Percentiles rank a stretch among this genome's conserved stretches.
Evolutionary conservation across 768 basidiomycete species (phyloP).

Genomic region (Podaxis pistillaris): DNA sequence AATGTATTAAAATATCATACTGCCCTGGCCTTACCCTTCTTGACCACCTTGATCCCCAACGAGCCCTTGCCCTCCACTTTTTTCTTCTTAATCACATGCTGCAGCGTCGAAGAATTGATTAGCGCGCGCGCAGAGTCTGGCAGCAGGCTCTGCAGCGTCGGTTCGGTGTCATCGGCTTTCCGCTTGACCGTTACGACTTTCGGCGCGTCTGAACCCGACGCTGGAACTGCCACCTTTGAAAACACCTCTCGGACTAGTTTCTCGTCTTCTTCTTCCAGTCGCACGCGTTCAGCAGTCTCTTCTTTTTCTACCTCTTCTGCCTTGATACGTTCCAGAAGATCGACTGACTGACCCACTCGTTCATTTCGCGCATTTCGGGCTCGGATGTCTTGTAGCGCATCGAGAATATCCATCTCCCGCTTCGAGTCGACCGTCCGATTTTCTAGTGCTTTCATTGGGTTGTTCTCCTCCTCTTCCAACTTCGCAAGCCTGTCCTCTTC

Average conservation of each 20-base stretch:
- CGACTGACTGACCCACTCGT: constrained; percentile 71
- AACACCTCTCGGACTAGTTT: constrained; percentile 85
- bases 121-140: constrained; percentile 64
- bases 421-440: constrained; percentile 90
- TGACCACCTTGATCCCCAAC: constrained; percentile 75
- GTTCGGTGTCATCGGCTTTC: constrained; percentile 79
- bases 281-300: constrained; percentile 67
- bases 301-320: constrained; percentile 74
- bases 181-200: constrained; percentile 75
- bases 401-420: constrained; percentile 97
- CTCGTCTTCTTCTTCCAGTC: constrained; percentile 91
- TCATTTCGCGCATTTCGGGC: constrained; percentile 88
- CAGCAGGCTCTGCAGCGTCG: constrained; percentile 64
- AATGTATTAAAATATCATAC: not conserved
- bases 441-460: constrained; percentile 97
- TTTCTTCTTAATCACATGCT: constrained; percentile 49
- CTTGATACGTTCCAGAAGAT: constrained; percentile 61
- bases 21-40: constrained; percentile 34
- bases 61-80: constrained; percentile 57
- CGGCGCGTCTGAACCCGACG: constrained; percentile 20
- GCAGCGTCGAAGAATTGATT: constrained; percentile 41
- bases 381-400: constrained; percentile 90
- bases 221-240: constrained; percentile 55
- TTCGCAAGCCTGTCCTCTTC: constrained; percentile 84
- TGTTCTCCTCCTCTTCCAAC: constrained; percentile 90